Conservation (phyloP, 1,284 basidiomycete genomes). For the Ceratobasidium sp. region DNA sequence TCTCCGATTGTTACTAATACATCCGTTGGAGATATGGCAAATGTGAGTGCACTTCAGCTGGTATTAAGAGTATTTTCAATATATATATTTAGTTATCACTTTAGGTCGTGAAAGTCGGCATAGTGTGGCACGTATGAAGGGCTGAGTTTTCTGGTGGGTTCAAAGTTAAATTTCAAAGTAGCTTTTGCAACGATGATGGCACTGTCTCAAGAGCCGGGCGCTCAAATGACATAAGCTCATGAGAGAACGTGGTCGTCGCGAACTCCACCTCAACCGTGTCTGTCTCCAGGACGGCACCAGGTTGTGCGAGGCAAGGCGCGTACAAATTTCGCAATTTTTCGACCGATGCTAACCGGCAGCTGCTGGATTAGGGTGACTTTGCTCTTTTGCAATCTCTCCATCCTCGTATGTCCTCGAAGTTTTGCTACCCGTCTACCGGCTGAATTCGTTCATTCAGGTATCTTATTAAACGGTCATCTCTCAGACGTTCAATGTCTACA, state of each 20-base stretch:
- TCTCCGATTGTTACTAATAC: too few species aligned
- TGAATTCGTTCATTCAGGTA: background rate
- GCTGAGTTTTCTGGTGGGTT: too few species aligned
- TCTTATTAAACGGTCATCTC: background rate
- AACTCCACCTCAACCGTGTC: constrained; percentile 17
- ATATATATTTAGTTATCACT: too few species aligned
- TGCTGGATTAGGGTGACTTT: background rate
- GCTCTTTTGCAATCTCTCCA: constrained; percentile 4
- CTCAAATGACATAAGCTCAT: constrained; percentile 10
- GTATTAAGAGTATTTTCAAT: too few species aligned
- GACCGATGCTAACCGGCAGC: background rate
- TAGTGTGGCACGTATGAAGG: too few species aligned
- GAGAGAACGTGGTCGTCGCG: constrained; percentile 9
- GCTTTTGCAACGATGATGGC: too few species aligned
- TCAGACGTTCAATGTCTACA: background rate
- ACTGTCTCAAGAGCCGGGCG: background rate
- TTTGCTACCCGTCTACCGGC: background rate
- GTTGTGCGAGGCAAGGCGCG: constrained; percentile 11
- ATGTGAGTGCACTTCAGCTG: too few species aligned
- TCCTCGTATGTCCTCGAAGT: background rate
- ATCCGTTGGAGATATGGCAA: too few species aligned
- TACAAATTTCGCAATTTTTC: background rate
- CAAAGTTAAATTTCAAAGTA: too few species aligned
- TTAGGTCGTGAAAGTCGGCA: too few species aligned
- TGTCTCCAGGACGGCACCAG: constrained; percentile 4